These are phyloP conservation scores for Acephala macrosclerotiorum DNA, from an alignment of 2,329 filamentous ascomycete genomes.

Conservation along the genomic window DNA sequence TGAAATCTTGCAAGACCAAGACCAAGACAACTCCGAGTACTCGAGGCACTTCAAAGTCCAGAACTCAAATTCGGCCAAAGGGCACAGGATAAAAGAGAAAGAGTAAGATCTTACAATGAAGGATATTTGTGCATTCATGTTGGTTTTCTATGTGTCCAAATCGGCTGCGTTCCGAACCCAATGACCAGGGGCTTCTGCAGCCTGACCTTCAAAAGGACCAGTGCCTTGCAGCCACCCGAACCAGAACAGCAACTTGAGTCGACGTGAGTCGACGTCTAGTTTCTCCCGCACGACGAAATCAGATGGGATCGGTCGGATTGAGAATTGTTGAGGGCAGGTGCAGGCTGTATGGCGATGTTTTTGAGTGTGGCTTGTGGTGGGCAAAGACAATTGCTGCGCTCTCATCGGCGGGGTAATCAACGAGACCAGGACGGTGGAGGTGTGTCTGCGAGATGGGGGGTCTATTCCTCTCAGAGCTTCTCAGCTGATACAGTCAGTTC, in stretches of 20 bases:
- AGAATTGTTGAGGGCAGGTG: neutral
- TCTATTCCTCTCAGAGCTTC: conserved; percentile 16
- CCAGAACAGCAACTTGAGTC: conserved; percentile 19
- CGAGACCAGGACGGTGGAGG: neutral
- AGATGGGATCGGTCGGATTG: neutral
- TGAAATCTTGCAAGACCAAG: neutral
- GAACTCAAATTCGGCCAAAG: neutral
- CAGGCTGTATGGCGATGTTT: conserved; percentile 1
- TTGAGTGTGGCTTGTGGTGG: no score
- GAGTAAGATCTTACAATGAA: conserved; percentile 57
- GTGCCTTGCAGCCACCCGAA: conserved; percentile 43
- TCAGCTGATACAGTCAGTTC: conserved; percentile 28
- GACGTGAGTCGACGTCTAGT: conserved; percentile 17
- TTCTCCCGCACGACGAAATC: neutral
- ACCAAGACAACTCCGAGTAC: neutral
- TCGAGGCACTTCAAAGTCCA: neutral
- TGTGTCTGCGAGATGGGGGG: conserved; percentile 2
- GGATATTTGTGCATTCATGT: conserved; percentile 64
- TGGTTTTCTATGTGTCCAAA: conserved; percentile 37
- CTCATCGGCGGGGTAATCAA: conserved; percentile 17
- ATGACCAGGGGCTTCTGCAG: conserved; percentile 40
- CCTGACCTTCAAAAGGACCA: conserved; percentile 32
- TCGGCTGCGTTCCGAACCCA: conserved; percentile 30
- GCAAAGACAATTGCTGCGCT: neutral
- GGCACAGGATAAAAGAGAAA: conserved; percentile 1